Base-by-base conservation (phyloP, 306 rosid genomes). In the Myrica gale region DNA sequence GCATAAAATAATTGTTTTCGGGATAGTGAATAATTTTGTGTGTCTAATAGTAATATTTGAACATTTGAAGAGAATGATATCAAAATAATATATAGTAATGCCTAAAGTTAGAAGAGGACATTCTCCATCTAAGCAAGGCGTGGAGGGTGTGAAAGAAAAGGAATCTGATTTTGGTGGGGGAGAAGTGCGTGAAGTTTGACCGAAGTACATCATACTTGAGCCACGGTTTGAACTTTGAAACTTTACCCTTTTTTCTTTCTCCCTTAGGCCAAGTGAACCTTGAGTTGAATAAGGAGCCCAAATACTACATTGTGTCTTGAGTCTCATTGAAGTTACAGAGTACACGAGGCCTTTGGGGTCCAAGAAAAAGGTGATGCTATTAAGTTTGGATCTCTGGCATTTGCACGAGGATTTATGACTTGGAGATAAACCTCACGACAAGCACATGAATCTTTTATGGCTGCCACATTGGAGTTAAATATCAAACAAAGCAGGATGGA, bases 11-110 rank as follows among this genome's bases (percentile, higher is more conserved):
- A 9, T 52, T n/a, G 12, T 72, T 68, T 73, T 78, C 52, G 77
- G 54, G 26, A 61, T 55, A 15, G 39, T 76, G 51, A 63, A 76
- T 42, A 42, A 9, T 72, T 48, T 39, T 65, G 61, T 71, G 67
- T 66, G 42, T 72, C 67, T 63, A 72, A 26, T 75, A 52, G 54
- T 63, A 43, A 62, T 66, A 65, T 60, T 60, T 66, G 78, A 82
- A 23, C 76, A 80, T 74, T 87, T 86, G 86, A 71, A 78, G 82
- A 78, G 93, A 87, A 91, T 84, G 85, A 83, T 74, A 86, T 84
- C 87, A 84, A 83, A 87, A 84, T 76, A 78, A 11, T 50, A 41
- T 85, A 79, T 56, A 9, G 7, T 32, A 16, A 45, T 32, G 43
- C 41, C 46, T 17, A 41, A 63, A 78, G 71, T 45, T 11, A 58